Conservation (phyloP, 176 grass and related monocot species). For the Carex parvula region DNA sequence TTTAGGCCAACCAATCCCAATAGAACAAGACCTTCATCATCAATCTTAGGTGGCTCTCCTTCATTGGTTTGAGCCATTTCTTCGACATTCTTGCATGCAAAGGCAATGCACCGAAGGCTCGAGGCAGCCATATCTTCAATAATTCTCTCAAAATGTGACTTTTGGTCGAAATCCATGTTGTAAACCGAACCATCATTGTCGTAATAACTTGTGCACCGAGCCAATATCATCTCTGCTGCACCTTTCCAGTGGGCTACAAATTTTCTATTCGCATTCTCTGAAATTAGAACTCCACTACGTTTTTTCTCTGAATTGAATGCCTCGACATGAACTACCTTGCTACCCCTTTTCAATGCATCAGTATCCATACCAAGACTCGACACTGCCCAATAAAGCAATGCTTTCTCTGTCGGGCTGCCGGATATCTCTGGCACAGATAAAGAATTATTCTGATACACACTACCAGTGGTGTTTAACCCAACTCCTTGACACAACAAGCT, state of each 20-base stretch:
- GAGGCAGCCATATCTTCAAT: conserved; percentile 53
- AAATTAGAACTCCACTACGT: conserved; percentile 55
- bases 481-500: conserved; percentile 44
- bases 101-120: conserved; percentile 73
- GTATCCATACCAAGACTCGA: conserved; percentile 48
- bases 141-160: conserved; percentile 36
- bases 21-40: conserved; percentile 46
- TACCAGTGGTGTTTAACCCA: conserved; percentile 72
- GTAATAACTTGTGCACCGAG: conserved; percentile 38
- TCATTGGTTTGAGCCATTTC: not conserved
- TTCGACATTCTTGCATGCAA: conserved; percentile 51
- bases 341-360: conserved; percentile 29
- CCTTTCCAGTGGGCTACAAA: conserved; percentile 76
- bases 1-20: conserved; percentile 74
- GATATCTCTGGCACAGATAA: conserved; percentile 49
- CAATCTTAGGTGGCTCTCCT: conserved; percentile 29
- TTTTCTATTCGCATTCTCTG: conserved; percentile 24
- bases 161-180: conserved; percentile 29
- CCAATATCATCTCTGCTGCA: conserved; percentile 75
- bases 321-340: conserved; percentile 62
- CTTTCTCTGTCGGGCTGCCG: conserved; percentile 91
- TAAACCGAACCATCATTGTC: conserved; percentile 18
- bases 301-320: conserved; percentile 97
- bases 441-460: conserved; percentile 43
- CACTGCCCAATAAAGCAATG: conserved; percentile 71